Evolutionary conservation across 2,329 filamentous ascomycete species (phyloP).

Genomic region (Cladosporium sp.): DNA sequence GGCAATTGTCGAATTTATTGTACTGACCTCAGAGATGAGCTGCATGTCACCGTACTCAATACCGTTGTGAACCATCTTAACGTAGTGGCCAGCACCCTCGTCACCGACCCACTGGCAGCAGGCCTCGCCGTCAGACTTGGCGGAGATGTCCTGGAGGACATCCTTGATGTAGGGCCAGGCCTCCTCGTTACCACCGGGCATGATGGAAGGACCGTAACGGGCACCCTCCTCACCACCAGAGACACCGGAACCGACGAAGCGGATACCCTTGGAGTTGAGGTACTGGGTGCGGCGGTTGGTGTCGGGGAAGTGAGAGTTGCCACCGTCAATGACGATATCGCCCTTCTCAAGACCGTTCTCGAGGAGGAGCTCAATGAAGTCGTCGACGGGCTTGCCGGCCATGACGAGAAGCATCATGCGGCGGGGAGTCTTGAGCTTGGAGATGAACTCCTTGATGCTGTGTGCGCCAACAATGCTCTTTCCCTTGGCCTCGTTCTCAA

Average conservation of each 20-base stretch:
- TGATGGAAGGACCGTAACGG: constrained; percentile 92
- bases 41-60: constrained; percentile 99
- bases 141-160: constrained; percentile 94
- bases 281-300: constrained; percentile 96
- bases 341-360: constrained; percentile 67
- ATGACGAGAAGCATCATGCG: constrained; percentile 98
- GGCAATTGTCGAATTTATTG: background rate
- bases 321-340: constrained; percentile 99
- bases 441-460: constrained; percentile 87
- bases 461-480: constrained; percentile 94
- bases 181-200: constrained; percentile 98
- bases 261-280: constrained; percentile 79
- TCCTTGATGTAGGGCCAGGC: constrained; percentile 99
- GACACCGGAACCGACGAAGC: constrained; percentile 94
- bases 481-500: constrained; percentile 53
- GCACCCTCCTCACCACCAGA: constrained; percentile 99
- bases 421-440: constrained; percentile 95
- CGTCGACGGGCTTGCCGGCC: constrained; percentile 95
- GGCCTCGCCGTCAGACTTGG: constrained; percentile 94
- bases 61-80: constrained; percentile 99
- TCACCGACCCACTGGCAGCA: constrained; percentile 99
- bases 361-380: constrained; percentile 95
- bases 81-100: constrained; percentile 98
- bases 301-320: constrained; percentile 99
- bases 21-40: constrained; percentile 89